These are phyloP conservation scores for Sarcodon aspratus DNA, from an alignment of 768 basidiomycete genomes.

Conservation along the genomic window DNA sequence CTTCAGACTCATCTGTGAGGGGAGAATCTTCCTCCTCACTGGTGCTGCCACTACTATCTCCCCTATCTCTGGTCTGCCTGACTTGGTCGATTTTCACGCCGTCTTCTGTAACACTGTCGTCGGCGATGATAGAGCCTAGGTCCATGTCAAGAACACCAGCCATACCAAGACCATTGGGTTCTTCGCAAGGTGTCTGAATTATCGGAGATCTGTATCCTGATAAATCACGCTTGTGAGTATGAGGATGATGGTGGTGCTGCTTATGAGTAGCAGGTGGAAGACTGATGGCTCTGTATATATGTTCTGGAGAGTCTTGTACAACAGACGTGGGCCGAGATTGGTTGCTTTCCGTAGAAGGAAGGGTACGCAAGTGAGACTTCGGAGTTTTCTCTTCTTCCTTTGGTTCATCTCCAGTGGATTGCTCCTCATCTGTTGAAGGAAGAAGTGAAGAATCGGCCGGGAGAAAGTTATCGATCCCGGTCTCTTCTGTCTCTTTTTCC, in stretches of 20 bases:
- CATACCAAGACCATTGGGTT: not conserved
- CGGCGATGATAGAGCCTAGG: not conserved
- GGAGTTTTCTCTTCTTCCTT: slow-evolving; percentile 7
- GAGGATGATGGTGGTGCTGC: slow-evolving; percentile 17
- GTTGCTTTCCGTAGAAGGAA: slow-evolving; percentile 8
- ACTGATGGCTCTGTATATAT: slow-evolving; percentile 21
- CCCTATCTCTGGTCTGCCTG: no score
- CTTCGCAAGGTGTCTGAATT: not conserved
- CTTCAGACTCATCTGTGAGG: slow-evolving; percentile 7
- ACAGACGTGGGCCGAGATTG: slow-evolving; percentile 4
- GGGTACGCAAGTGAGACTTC: not conserved
- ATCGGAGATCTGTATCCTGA: not conserved
- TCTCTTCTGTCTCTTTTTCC: slow-evolving; percentile 19
- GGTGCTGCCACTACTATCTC: not conserved
- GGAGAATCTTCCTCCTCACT: slow-evolving; percentile 10
- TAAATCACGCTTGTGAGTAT: not conserved
- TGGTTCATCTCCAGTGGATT: not conserved
- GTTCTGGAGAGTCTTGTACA: slow-evolving; percentile 8
- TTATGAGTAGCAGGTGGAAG: slow-evolving; percentile 21
- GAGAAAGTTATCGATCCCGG: not conserved
- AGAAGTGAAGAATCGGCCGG: slow-evolving; percentile 7
- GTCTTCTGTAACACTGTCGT: no score
- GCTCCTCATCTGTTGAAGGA: slow-evolving; percentile 5
- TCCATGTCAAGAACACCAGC: not conserved
- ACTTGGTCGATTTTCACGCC: no score